A percentile compares a stretch with the other conserved stretches of the same genome.
phyloP scores from a whole-genome alignment of 768 basidiomycete genomes.

The Tulasnella sp. region DNA sequence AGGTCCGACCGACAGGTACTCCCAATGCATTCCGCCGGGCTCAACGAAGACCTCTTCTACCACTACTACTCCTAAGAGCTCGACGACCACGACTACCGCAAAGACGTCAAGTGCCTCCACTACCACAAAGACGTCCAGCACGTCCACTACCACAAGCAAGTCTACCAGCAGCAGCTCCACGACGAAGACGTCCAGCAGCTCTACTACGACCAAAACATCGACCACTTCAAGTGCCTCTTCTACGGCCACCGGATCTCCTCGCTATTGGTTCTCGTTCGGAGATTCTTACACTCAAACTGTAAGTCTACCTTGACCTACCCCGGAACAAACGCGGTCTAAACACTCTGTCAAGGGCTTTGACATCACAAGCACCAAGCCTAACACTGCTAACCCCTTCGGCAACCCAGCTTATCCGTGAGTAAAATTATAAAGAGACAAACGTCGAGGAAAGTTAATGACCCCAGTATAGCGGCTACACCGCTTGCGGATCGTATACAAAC shows the following conservation, averaged over 20 bases:
- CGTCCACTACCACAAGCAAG: neutral
- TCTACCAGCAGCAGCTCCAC: neutral
- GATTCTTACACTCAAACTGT: slow-evolving; percentile 52
- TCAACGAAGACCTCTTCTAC: neutral
- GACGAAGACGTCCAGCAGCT: slow-evolving; percentile 18
- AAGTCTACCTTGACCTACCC: neutral
- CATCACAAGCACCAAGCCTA: slow-evolving; percentile 33
- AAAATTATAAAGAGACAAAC: neutral
- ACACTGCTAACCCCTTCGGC: slow-evolving; percentile 26
- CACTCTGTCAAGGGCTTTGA: neutral
- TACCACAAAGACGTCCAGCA: slow-evolving; percentile 17
- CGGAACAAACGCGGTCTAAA: slow-evolving; percentile 23
- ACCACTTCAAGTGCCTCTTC: slow-evolving; percentile 17
- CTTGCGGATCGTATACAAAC: slow-evolving; percentile 16
- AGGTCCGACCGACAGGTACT: neutral
- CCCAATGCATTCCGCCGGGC: neutral
- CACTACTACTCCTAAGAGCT: neutral
- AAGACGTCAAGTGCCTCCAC: neutral
- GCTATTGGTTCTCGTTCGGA: slow-evolving; percentile 37
- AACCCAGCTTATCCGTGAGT: neutral
- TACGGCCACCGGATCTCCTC: slow-evolving; percentile 17
- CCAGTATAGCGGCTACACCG: slow-evolving; percentile 32
- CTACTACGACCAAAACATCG: neutral
- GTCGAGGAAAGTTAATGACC: neutral
- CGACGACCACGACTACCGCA: neutral